phyloP scores from a whole-genome alignment of 495 filamentous ascomycete species.

The Pyrenula massariospora region DNA sequence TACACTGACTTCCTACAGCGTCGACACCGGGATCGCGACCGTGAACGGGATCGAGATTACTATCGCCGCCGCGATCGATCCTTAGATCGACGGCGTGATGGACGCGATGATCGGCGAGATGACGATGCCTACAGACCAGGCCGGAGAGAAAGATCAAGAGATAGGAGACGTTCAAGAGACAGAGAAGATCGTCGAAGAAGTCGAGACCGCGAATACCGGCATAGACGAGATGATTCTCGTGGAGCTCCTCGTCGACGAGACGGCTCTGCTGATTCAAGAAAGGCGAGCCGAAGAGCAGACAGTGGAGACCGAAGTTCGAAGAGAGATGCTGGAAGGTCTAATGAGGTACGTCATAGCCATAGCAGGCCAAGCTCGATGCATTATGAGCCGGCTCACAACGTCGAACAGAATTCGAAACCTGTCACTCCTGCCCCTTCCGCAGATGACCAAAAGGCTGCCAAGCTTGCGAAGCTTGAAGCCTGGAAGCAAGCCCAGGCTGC shows the following conservation, averaged over 20 bases:
- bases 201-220: conserved; percentile 62
- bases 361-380: conserved; percentile 1
- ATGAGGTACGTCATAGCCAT: conserved; percentile 35
- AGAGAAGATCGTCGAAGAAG: conserved; percentile 50
- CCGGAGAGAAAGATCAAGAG: conserved; percentile 53
- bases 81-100: conserved; percentile 54
- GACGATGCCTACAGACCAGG: conserved; percentile 53
- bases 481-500: conserved; percentile 86
- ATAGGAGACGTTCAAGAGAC: conserved; percentile 47
- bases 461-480: conserved; percentile 73
- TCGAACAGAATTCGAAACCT: conserved; percentile 25
- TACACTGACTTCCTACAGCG: not conserved
- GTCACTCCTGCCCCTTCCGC: conserved; percentile 51
- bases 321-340: conserved; percentile 28
- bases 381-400: conserved; percentile 5
- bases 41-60: conserved; percentile 46
- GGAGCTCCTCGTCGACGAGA: conserved; percentile 62
- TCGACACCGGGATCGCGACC: conserved; percentile 16
- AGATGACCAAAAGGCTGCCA: conserved; percentile 74
- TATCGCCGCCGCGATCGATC: conserved; percentile 65
- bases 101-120: conserved; percentile 50
- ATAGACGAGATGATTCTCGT: conserved; percentile 70
- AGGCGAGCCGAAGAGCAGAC: conserved; percentile 58
- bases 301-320: conserved; percentile 40
- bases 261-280: conserved; percentile 63